phyloP scores from a whole-genome alignment of 2,329 filamentous ascomycete species.

The Hypomyces rosellus region DNA sequence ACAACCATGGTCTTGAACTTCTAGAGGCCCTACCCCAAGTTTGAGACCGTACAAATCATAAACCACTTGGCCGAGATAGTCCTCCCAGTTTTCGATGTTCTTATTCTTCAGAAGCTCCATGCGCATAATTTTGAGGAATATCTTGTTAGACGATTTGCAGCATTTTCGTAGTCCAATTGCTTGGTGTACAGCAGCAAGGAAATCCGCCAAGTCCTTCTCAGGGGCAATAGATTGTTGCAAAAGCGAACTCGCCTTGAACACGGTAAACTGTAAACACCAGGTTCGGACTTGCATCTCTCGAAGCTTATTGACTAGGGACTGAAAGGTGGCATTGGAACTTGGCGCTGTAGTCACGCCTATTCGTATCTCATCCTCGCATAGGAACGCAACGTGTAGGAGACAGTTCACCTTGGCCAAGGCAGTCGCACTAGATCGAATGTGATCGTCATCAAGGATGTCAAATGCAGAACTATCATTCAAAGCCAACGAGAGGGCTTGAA shows the following conservation, averaged over 20 bases:
- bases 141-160: slow-evolving; percentile 79
- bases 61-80: slow-evolving; percentile 78
- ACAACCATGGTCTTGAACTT: slow-evolving; percentile 74
- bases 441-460: slow-evolving; percentile 76
- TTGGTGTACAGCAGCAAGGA: slow-evolving; percentile 75
- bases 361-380: slow-evolving; percentile 81
- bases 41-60: slow-evolving; percentile 79
- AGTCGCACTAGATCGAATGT: slow-evolving; percentile 65
- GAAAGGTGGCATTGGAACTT: slow-evolving; percentile 49
- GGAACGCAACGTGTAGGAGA: slow-evolving; percentile 69
- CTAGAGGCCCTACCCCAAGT: slow-evolving; percentile 60
- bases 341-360: slow-evolving; percentile 64
- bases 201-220: slow-evolving; percentile 69
- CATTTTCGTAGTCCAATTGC: slow-evolving; percentile 76
- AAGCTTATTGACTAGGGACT: slow-evolving; percentile 56
- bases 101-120: slow-evolving; percentile 73
- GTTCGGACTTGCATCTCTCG: slow-evolving; percentile 81
- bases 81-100: slow-evolving; percentile 74
- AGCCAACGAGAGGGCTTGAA: slow-evolving; percentile 62
- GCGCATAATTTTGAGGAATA: slow-evolving; percentile 84
- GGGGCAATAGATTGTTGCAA: slow-evolving; percentile 53
- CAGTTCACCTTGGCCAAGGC: slow-evolving; percentile 66
- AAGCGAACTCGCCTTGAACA: slow-evolving; percentile 73
- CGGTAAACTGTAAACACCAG: slow-evolving; percentile 80
- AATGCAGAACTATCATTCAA: slow-evolving; percentile 64